Percentiles rank a stretch among this genome's conserved stretches.
Conservation (phyloP, 2,329 filamentous ascomycete genomes). For the Talaromyces atroroseus region DNA sequence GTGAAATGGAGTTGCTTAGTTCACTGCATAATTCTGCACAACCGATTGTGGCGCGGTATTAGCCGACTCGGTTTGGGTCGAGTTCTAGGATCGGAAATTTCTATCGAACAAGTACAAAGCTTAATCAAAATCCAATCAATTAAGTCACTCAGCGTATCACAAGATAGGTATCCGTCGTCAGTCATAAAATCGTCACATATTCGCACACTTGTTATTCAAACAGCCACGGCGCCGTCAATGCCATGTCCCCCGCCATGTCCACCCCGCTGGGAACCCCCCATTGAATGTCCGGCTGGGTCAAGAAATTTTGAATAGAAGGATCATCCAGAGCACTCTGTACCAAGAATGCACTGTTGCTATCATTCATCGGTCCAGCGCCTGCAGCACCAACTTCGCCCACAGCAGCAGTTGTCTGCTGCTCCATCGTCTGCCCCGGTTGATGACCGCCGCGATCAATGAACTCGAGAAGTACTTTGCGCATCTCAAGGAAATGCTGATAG, state of each 20-base stretch:
- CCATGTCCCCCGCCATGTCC: conserved; percentile 12
- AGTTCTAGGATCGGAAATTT: too few relatives aligned
- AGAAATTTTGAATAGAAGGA: conserved; percentile 14
- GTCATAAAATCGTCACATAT: not conserved
- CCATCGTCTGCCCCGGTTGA: not conserved
- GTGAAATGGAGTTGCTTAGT: too few relatives aligned
- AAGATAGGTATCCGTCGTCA: not conserved
- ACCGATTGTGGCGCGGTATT: too few relatives aligned
- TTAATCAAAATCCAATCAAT: too few relatives aligned
- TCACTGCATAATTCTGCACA: too few relatives aligned
- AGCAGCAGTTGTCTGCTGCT: not conserved
- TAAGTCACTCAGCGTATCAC: too few relatives aligned
- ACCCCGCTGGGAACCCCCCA: conserved; percentile 12
- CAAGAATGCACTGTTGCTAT: conserved; percentile 8
- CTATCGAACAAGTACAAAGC: too few relatives aligned
- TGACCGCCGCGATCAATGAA: conserved; percentile 8
- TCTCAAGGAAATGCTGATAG: conserved; percentile 14
- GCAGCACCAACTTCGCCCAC: not conserved
- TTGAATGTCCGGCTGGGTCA: conserved; percentile 13
- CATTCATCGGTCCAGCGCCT: conserved; percentile 1
- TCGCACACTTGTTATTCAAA: conserved; percentile 7
- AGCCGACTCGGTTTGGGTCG: too few relatives aligned
- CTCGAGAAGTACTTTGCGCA: conserved; percentile 12
- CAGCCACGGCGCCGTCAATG: conserved; percentile 10
- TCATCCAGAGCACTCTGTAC: conserved; percentile 13